Base-by-base conservation (phyloP, 2,329 filamentous ascomycete species). In the Rutstroemia sydowiana region DNA sequence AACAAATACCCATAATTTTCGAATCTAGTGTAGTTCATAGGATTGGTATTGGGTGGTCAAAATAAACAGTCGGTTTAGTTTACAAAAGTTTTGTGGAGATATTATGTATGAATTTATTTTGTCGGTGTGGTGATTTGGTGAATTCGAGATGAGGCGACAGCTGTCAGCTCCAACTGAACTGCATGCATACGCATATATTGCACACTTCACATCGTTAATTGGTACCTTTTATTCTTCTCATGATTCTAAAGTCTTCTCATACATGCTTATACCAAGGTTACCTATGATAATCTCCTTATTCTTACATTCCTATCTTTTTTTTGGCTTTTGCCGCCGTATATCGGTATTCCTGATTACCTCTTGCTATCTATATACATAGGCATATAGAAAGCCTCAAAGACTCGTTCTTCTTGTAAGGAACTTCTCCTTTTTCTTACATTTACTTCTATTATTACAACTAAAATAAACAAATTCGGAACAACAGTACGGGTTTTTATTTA, bases 141-240 rank as follows among this genome's bases (percentile, higher is more conserved):
- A 18, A 40, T 40, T 37, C 9, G 34, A 39, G n/a, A 48, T 48
- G 45, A 40, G 34, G 45, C 45, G 45, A 48, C 45, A 48, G 36
- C 45, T 48, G 45, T 48, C 45, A 39, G 32, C 32, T 37, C 45
- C 34, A 39, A 47, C 21, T 47, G 32, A 18, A 16, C 23, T 44
- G 23, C 42, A 44, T 44, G 28, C 42, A 28, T 32, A 21, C 39
- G 45, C 45, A 48, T 48, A 47, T 30, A 39, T 21, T 44, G 23
- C 21, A 28, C 41, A 44, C 14, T 13, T 45, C 28, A 45, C 26
- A 20, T 32, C n/a, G 18, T 18, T 14, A 37, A 37, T 14, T 13
- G 18, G 18, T 37, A 9, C 31, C 9, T 37, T 37, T 18, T 37
- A 37, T 37, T 37, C 16, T 20, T 6, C 36, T 28, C n/a, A n/a